Percentiles rank a stretch among this genome's conserved stretches.
These are phyloP conservation scores for Staphylotrichum tortipilum DNA, from an alignment of 495 filamentous ascomycete genomes.

Conservation along the genomic window DNA sequence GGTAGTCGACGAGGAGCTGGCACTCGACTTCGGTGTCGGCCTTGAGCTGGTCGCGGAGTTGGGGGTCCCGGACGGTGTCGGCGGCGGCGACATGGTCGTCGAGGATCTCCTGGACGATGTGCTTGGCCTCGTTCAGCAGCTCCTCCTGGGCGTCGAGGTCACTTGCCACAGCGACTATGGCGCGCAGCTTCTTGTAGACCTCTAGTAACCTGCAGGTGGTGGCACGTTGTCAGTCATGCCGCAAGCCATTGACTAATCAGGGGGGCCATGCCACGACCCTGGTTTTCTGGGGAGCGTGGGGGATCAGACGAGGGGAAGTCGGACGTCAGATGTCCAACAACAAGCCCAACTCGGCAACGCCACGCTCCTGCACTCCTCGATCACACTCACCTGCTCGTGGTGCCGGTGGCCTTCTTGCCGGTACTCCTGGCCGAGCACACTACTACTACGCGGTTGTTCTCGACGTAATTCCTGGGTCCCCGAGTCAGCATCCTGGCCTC, in stretches of 20 bases:
- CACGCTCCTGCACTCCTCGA: neutral
- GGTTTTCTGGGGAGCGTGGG: neutral
- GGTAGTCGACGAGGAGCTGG: conserved; percentile 47
- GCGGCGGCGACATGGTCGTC: conserved; percentile 64
- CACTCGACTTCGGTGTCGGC: conserved; percentile 68
- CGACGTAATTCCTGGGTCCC: conserved; percentile 52
- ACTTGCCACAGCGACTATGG: conserved; percentile 59
- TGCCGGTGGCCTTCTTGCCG: conserved; percentile 81
- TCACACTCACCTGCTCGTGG: conserved; percentile 90
- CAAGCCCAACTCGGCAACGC: too few species aligned
- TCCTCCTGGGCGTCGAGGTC: conserved; percentile 51
- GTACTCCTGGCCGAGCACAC: conserved; percentile 91
- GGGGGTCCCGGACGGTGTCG: conserved; percentile 47
- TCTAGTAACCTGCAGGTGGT: conserved; percentile 36
- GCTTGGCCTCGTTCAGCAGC: conserved; percentile 60
- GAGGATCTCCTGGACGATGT: conserved; percentile 65
- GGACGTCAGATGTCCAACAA: too few species aligned
- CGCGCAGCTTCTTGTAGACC: conserved; percentile 56
- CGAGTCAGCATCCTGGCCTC: conserved; percentile 3
- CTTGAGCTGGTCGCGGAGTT: conserved; percentile 49
- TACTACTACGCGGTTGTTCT: conserved; percentile 64
- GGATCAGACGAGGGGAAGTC: neutral
- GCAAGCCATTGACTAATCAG: conserved; percentile 6
- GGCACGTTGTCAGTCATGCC: conserved; percentile 14
- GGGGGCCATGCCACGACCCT: neutral